Base-by-base conservation (phyloP, 1,284 basidiomycete species). In the Cutaneotrichosporon sp. region DNA sequence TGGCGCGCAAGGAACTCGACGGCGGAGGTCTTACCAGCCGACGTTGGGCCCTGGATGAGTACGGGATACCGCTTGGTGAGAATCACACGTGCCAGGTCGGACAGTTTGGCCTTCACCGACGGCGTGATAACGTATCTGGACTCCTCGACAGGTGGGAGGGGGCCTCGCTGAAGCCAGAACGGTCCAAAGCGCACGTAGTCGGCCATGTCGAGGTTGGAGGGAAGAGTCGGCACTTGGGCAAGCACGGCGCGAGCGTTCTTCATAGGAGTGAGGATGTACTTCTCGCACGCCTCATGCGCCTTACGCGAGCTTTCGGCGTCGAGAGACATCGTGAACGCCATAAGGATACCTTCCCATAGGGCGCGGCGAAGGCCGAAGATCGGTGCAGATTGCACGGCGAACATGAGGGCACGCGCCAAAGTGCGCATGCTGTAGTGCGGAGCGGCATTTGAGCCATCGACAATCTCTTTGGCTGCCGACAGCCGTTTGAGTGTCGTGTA, bases 361-460 rank as follows among this genome's bases (percentile, higher is more conserved):
- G 90, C 86, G 31, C 96, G 80, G 39, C 92, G 84, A 14, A 96
- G 76, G 20, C 90, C 86, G 62, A 91, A 97, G 27, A 80, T 76
- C 17, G 80, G 78, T 0, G 88, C 84, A 41, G 88, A 85, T 63
- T 96, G 88, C 2, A 87, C 83, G 0, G 92, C 88, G 71, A 97
- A 98, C 1, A 85, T 90, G 52, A 99, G 79, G 0, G 94, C 91
- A 46, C 96, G 85, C 5, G 90, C 82, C 43, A 99, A 81, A 0
- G 96, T 98, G 37, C 96, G 86, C 86, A 98, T 94, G 71, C 90
- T 97, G 78, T 86, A 99, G 72, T 98, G 91, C 26, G 96, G 96
- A n/a, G 87, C 80, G 57, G 88, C 87, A 63, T 97, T 97, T 22
- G 90, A 85, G 2, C 94, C 94, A 67, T 99, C 94, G 1, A 92